Conservation (phyloP, 2,329 filamentous ascomycete genomes). For the Calonectria hongkongensis region DNA sequence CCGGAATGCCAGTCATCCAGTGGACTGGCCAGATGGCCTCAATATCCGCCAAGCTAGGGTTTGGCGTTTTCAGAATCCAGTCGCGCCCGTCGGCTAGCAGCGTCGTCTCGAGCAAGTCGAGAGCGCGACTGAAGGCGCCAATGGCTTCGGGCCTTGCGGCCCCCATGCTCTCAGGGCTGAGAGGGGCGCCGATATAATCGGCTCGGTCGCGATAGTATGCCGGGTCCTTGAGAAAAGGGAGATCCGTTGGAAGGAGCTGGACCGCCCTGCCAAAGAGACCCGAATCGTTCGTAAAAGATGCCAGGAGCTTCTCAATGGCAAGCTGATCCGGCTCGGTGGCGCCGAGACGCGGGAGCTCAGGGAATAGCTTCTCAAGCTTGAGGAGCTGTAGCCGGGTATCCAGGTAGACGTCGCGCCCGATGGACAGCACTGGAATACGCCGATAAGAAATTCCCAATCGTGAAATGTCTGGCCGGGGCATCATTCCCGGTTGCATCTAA, state of each 20-base stretch:
- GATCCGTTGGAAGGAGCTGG: conserved; percentile 73
- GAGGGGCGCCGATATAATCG: conserved; percentile 59
- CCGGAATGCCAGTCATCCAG: conserved; percentile 76
- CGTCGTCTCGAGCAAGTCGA: conserved; percentile 76
- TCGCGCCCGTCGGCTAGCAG: conserved; percentile 79
- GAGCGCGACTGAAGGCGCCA: conserved; percentile 70
- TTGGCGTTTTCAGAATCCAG: conserved; percentile 75
- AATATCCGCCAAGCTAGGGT: conserved; percentile 78
- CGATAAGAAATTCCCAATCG: conserved; percentile 79
- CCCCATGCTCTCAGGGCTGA: conserved; percentile 52
- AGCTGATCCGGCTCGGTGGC: conserved; percentile 62
- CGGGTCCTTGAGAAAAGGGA: conserved; percentile 73
- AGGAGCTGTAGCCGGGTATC: conserved; percentile 81
- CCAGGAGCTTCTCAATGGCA: conserved; percentile 73
- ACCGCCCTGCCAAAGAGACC: conserved; percentile 73
- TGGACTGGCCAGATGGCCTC: conserved; percentile 81
- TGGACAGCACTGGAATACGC: conserved; percentile 80
- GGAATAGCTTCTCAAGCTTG: conserved; percentile 77
- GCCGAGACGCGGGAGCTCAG: conserved; percentile 62
- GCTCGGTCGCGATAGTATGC: conserved; percentile 76
- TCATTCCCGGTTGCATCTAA: conserved; percentile 78
- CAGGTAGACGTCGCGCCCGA: conserved; percentile 80
- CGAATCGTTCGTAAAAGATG: conserved; percentile 73
- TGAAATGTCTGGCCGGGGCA: conserved; percentile 80
- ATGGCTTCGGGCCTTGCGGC: conserved; percentile 71